Conservation (phyloP, 176 grass and related monocot species). For the Eragrostis nindensis region DNA sequence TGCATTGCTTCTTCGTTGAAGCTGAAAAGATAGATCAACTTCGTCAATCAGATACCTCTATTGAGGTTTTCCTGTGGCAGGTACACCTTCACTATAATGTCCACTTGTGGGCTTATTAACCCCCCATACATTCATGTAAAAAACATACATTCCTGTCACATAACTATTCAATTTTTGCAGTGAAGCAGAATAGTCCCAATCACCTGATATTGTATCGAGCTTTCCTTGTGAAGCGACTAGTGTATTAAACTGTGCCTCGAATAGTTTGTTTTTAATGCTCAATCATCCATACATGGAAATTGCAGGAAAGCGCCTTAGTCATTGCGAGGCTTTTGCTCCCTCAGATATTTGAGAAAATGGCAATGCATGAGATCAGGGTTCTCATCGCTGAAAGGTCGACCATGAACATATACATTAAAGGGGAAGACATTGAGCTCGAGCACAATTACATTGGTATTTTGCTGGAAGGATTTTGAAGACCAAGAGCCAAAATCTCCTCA, state of each 20-base stretch:
- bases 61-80: constrained; percentile 97
- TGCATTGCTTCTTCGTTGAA: constrained; percentile 93
- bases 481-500: constrained; percentile 55
- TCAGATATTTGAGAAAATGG: constrained; percentile 89
- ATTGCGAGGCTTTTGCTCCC: constrained; percentile 78
- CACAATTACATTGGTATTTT: constrained; percentile 73
- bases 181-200: neutral
- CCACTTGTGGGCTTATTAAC: neutral
- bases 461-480: constrained; percentile 86
- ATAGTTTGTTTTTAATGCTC: neutral
- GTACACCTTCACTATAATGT: constrained; percentile 38
- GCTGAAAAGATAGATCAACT: constrained; percentile 81
- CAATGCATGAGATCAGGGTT: constrained; percentile 81
- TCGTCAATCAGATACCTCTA: constrained; percentile 54
- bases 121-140: no score
- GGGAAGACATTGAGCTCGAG: constrained; percentile 64
- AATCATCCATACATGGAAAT: constrained; percentile 8
- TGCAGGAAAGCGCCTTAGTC: constrained; percentile 80
- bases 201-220: neutral
- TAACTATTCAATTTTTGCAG: neutral
- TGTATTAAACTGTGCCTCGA: neutral
- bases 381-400: constrained; percentile 70
- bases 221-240: neutral
- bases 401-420: constrained; percentile 77
- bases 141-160: neutral